phyloP scores from a whole-genome alignment of 202 grass and related monocot species.

The Saccharum hybrid region DNA sequence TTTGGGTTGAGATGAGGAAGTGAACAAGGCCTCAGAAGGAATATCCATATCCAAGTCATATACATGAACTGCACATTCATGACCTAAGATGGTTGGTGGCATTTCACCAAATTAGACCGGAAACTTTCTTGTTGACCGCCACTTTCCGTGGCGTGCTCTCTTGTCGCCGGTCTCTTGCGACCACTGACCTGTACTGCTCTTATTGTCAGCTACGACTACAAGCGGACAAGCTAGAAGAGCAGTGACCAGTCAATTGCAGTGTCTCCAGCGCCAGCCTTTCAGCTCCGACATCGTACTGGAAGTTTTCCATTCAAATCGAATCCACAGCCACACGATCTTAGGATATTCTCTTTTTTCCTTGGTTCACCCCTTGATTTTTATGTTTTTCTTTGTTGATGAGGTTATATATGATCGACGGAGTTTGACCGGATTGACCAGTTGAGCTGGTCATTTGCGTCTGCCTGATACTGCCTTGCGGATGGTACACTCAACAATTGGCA shows the following conservation, averaged over 20 bases:
- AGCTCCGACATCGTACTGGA: background rate
- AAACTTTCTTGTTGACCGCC: slow-evolving; percentile 46
- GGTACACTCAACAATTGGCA: background rate
- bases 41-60: background rate
- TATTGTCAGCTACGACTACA: background rate
- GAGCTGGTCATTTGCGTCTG: slow-evolving; percentile 4
- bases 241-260: slow-evolving; percentile 29
- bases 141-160: slow-evolving; percentile 5
- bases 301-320: background rate
- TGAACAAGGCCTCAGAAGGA: background rate
- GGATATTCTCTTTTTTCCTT: background rate
- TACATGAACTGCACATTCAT: background rate
- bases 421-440: slow-evolving; percentile 29
- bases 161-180: slow-evolving; percentile 1
- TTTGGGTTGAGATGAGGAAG: too few relatives aligned
- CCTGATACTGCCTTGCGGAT: background rate
- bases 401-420: background rate
- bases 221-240: slow-evolving; percentile 16
- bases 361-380: background rate
- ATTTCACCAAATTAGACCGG: background rate
- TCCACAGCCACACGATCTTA: background rate
- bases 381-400: background rate
- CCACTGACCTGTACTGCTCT: slow-evolving; percentile 6
- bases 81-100: background rate
- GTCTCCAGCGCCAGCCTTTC: background rate